A percentile compares a stretch with the other conserved stretches of the same genome.
These are phyloP conservation scores for Coemansia sp. DNA, from an alignment of 192 early-diverging fungal species.

Conservation along the genomic window DNA sequence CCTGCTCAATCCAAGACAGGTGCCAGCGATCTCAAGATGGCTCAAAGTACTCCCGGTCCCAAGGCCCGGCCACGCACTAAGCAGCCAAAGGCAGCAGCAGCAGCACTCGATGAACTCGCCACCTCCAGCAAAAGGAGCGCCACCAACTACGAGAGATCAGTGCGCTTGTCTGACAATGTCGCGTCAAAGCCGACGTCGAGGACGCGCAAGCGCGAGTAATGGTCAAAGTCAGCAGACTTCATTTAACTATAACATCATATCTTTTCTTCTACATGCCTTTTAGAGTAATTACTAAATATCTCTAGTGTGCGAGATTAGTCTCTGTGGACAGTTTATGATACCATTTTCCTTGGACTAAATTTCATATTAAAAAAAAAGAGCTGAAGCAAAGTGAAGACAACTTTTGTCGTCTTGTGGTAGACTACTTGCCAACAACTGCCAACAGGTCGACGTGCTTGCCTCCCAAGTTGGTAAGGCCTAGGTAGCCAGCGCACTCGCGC, in stretches of 20 bases:
- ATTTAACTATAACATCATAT: no score
- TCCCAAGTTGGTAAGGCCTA: conserved; percentile 60
- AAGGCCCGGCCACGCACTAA: not conserved
- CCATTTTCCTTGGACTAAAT: not conserved
- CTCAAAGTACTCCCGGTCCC: not conserved
- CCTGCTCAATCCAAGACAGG: not conserved
- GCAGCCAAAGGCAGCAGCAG: conserved; percentile 5
- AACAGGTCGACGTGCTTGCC: conserved; percentile 58
- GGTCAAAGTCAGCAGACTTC: not conserved
- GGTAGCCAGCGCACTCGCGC: conserved; percentile 59
- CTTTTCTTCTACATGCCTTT: no score
- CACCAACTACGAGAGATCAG: conserved; percentile 25
- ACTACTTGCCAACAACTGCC: conserved; percentile 55
- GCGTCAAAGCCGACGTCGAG: conserved; percentile 14
- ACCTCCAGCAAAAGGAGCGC: conserved; percentile 24
- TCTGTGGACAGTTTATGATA: no score
- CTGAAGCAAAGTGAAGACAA: not conserved
- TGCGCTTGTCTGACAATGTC: conserved; percentile 1
- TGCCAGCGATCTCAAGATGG: not conserved
- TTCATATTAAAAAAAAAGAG: conserved; percentile 1
- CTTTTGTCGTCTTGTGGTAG: not conserved
- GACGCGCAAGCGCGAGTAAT: conserved; percentile 34
- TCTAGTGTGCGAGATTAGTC: no score
- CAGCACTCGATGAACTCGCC: not conserved
- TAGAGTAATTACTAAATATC: no score